Conservation (phyloP, 768 basidiomycete genomes). For the Porpolomopsis calyptriformis region DNA sequence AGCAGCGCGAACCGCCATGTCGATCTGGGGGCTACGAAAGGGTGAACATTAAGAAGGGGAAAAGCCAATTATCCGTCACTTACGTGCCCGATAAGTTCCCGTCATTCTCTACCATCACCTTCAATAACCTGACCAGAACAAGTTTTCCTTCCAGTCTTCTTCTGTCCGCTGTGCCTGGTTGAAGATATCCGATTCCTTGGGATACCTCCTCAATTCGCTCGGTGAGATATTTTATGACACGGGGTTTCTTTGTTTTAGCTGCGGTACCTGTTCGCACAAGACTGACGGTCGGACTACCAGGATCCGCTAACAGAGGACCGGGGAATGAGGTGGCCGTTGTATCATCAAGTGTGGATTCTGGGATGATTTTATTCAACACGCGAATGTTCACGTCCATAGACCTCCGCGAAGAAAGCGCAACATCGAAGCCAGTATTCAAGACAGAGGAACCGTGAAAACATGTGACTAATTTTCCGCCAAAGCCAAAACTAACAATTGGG, state of each 20-base stretch:
- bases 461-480: constrained; percentile 83
- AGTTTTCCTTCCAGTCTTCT: constrained; percentile 67
- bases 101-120: constrained; percentile 79
- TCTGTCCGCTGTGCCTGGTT: constrained; percentile 38
- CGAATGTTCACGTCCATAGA: constrained; percentile 63
- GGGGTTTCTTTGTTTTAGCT: constrained; percentile 73
- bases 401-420: constrained; percentile 61
- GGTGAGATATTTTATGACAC: constrained; percentile 67
- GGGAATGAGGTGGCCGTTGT: constrained; percentile 55
- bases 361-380: constrained; percentile 55
- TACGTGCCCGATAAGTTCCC: constrained; percentile 82
- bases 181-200: constrained; percentile 63
- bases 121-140: constrained; percentile 61
- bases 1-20: constrained; percentile 63
- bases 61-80: constrained; percentile 19
- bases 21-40: constrained; percentile 42
- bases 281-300: constrained; percentile 49
- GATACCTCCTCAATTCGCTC: constrained; percentile 68
- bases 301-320: constrained; percentile 79
- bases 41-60: constrained; percentile 2
- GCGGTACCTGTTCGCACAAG: constrained; percentile 61
- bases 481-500: constrained; percentile 83
- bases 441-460: constrained; percentile 72
- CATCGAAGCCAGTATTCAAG: constrained; percentile 65
- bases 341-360: constrained; percentile 53